Conservation (phyloP, 139 green algal genomes). For the Coelastrella sp. region DNA sequence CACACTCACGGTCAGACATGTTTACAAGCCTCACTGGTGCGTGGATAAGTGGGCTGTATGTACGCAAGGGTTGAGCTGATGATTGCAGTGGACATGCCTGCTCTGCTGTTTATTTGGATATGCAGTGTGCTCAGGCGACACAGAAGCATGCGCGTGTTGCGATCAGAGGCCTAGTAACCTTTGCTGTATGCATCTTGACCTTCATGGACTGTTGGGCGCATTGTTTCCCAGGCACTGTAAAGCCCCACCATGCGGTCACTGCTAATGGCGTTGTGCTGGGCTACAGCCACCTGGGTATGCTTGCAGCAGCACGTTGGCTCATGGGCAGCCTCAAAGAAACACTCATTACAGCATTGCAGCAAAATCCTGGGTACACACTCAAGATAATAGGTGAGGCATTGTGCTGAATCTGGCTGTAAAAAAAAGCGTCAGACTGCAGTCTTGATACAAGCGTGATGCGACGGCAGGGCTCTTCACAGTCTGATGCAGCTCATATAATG, state of each 20-base stretch:
- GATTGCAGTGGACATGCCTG: neutral
- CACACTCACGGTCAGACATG: slow-evolving; percentile 84
- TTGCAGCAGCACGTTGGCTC: slow-evolving; percentile 88
- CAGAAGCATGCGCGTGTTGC: neutral
- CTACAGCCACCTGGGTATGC: slow-evolving; percentile 92
- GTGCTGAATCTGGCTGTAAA: neutral
- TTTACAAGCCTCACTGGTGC: slow-evolving; percentile 83
- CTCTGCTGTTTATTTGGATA: neutral
- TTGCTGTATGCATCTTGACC: neutral
- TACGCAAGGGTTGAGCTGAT: too few relatives aligned
- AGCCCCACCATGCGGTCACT: slow-evolving; percentile 86
- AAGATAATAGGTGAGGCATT: slow-evolving; percentile 59
- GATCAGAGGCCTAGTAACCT: neutral
- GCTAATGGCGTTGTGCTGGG: slow-evolving; percentile 73
- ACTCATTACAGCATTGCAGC: slow-evolving; percentile 61
- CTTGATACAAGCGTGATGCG: too few relatives aligned
- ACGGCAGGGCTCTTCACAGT: too few relatives aligned
- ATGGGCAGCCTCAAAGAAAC: slow-evolving; percentile 45
- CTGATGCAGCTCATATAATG: too few relatives aligned
- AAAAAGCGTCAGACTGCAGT: neutral
- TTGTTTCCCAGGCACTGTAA: slow-evolving; percentile 66
- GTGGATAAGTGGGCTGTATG: neutral
- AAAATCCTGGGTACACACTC: slow-evolving; percentile 65
- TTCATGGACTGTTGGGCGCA: neutral
- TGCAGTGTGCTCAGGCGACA: too few relatives aligned